A percentile compares a stretch with the other conserved stretches of the same genome.
phyloP scores from a whole-genome alignment of 2,329 filamentous ascomycete genomes.

The Lasiodiplodia hormozganensis region DNA sequence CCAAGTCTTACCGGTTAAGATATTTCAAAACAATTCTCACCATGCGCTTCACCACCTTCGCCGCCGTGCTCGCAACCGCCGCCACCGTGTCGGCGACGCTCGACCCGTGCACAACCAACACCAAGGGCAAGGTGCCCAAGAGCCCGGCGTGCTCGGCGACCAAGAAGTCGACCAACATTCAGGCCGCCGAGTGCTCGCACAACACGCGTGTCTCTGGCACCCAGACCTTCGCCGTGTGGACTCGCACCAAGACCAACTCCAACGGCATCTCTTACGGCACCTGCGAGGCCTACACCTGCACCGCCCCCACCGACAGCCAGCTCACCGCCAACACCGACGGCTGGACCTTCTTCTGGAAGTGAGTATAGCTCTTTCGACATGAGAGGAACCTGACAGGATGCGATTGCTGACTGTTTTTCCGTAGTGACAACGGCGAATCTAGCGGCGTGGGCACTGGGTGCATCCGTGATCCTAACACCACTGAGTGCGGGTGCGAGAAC shows the following conservation, averaged over 20 bases:
- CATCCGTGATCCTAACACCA: conserved; percentile 36
- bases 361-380: background rate
- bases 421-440: conserved; percentile 32
- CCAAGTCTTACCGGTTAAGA: background rate
- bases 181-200: conserved; percentile 53
- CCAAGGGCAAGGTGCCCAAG: conserved; percentile 43
- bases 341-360: conserved; percentile 29
- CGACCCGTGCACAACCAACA: conserved; percentile 47
- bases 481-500: conserved; percentile 25
- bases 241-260: conserved; percentile 50
- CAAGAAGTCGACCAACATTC: conserved; percentile 47
- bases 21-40: background rate
- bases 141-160: conserved; percentile 33
- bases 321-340: background rate
- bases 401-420: conserved; percentile 1
- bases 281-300: conserved; percentile 34
- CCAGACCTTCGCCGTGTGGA: conserved; percentile 51
- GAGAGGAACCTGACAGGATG: too few relatives aligned
- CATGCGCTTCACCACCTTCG: conserved; percentile 26
- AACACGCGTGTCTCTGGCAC: conserved; percentile 47
- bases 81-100: conserved; percentile 42
- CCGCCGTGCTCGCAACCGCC: conserved; percentile 30
- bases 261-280: conserved; percentile 55
- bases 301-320: conserved; percentile 8
- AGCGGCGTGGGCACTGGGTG: conserved; percentile 38